Evolutionary conservation across 1,284 basidiomycete genomes (phyloP), one percentile per base, ranked within the genome.

Genomic region (Cutaneotrichosporon arboriforme): DNA sequence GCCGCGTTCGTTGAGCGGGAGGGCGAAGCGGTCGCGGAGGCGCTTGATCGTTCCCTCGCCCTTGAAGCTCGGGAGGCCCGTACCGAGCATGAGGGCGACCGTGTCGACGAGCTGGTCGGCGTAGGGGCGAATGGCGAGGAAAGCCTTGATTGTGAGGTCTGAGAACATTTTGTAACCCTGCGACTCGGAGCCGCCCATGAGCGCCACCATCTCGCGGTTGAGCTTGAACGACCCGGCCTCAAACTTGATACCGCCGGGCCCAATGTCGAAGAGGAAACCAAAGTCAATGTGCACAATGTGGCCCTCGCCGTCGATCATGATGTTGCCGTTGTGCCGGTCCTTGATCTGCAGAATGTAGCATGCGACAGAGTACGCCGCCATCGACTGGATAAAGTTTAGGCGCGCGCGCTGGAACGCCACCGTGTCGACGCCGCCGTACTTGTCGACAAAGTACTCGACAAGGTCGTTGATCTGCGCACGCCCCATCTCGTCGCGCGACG

Each of bases 341-440:
- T 96, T 94, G 76, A 97, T 91, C 74, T 98, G 94, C 37, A 97
- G 76, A 59, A 97, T 91, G 74, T 97, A 97, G 73, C 94, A 98
- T 12, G 91, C 90, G n/a, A 98, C 86, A 34, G 92, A 97, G 76
- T 99, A 99, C 17, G 92, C 96, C 1, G 96, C 96, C 96, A 98
- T 98, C 1, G 90, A 94, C 70, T 96, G 91, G 60, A 99, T 90
- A 70, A 99, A 99, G 76, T 97, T 97, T 61, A 90, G 79, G 23
- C 94, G 84, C 42, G 96, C 96, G 60, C 83, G 83, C 71, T 98
- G 94, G 80, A 97, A 99, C 22, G 87, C 79, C 40, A 92, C 78
- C 0, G 87, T 88, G 65, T 97, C 90, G 67, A 86, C 82, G 38
- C 87, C 84, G 39, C 96, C 96, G 67, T 96, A 97, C 73, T 88